Percentiles rank a stretch among this genome's conserved stretches.
Conservation (phyloP, 495 filamentous ascomycete genomes). For the Ramalina intermedia region DNA sequence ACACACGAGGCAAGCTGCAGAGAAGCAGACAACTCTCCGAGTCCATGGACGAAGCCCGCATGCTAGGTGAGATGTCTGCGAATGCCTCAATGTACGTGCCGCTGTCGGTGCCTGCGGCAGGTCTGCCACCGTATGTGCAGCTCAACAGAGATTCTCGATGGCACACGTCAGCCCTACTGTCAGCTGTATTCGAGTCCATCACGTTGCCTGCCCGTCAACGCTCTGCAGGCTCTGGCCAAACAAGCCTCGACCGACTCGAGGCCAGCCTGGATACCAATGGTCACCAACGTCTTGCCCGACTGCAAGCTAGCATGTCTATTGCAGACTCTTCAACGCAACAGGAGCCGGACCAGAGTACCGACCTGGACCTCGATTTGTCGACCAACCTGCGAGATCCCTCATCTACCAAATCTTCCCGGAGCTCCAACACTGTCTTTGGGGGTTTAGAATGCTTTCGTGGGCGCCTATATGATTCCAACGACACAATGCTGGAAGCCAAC, state of each 20-base stretch:
- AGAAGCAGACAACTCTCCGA: slow-evolving; percentile 38
- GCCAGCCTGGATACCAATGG: slow-evolving; percentile 61
- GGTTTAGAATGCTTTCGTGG: no score
- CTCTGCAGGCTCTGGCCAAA: slow-evolving; percentile 29
- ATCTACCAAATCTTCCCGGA: no score
- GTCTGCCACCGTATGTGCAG: slow-evolving; percentile 42
- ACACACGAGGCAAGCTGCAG: slow-evolving; percentile 34
- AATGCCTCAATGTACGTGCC: slow-evolving; percentile 71
- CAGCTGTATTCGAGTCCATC: slow-evolving; percentile 63
- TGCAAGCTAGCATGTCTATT: slow-evolving; percentile 25
- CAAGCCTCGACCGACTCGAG: slow-evolving; percentile 48
- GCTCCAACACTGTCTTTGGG: no score
- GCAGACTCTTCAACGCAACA: no score
- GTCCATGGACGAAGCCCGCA: slow-evolving; percentile 54
- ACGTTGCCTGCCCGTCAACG: slow-evolving; percentile 64
- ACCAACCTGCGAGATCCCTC: no score
- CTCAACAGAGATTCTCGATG: slow-evolving; percentile 57
- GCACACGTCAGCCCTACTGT: slow-evolving; percentile 68
- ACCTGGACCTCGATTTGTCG: no score
- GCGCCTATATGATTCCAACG: no score
- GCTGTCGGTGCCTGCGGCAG: slow-evolving; percentile 43
- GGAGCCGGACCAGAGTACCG: no score
- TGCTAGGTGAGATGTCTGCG: slow-evolving; percentile 48
- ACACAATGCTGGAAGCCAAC: no score
- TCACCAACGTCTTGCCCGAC: slow-evolving; percentile 63